phyloP scores from a whole-genome alignment of 768 basidiomycete species.

The Suillus bovinus region DNA sequence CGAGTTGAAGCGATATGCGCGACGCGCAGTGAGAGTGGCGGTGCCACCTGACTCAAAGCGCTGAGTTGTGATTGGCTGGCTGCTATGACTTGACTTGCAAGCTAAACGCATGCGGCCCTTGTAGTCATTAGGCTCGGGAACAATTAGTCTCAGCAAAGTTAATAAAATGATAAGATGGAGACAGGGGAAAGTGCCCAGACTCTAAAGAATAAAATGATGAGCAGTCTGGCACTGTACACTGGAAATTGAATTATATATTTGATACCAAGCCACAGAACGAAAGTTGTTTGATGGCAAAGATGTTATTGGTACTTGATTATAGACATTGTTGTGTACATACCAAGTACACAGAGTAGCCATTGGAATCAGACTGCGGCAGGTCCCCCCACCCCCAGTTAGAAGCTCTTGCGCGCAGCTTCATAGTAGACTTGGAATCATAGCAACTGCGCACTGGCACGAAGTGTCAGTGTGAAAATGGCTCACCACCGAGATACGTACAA shows the following conservation, averaged over 20 bases:
- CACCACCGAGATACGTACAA: background rate
- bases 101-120: too few species aligned
- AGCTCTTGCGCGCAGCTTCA: too few species aligned
- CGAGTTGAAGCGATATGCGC: too few species aligned
- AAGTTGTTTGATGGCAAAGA: background rate
- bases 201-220: background rate
- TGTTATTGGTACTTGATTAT: background rate
- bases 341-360: background rate
- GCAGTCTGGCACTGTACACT: background rate
- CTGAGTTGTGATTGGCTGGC: too few species aligned
- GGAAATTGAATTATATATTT: background rate
- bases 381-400: background rate
- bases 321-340: background rate
- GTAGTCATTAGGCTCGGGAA: too few species aligned
- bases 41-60: too few species aligned
- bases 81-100: too few species aligned
- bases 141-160: background rate
- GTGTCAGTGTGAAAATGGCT: background rate
- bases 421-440: background rate
- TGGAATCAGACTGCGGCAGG: background rate
- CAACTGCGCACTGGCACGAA: background rate
- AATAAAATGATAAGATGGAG: background rate
- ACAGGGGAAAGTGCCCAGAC: background rate
- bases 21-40: too few species aligned
- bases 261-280: background rate